These are phyloP conservation scores for Chaetothyriales sp. DNA, from an alignment of 2,329 filamentous ascomycete species.

Conservation along the genomic window DNA sequence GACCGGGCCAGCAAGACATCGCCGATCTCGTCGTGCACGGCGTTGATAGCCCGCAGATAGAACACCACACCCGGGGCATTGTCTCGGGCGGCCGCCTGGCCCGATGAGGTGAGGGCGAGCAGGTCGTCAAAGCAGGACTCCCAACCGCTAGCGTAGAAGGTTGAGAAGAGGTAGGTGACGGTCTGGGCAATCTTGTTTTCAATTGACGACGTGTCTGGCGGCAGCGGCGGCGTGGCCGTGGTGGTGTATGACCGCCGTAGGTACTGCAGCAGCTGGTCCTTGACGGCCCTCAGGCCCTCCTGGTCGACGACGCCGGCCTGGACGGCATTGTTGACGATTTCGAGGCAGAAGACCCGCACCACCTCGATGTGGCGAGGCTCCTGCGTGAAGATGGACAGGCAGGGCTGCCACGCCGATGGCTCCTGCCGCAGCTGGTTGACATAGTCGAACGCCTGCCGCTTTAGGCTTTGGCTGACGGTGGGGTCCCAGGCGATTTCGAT, in stretches of 20 bases:
- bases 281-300: conserved; percentile 59
- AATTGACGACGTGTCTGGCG: conserved; percentile 58
- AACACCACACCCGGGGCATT: conserved; percentile 67
- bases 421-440: conserved; percentile 64
- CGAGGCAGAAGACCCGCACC: conserved; percentile 75
- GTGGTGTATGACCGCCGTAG: conserved; percentile 62
- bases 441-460: conserved; percentile 55
- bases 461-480: conserved; percentile 57
- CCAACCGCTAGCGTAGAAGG: conserved; percentile 77
- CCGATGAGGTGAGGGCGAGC: conserved; percentile 55
- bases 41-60: conserved; percentile 76
- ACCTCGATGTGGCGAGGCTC: conserved; percentile 65
- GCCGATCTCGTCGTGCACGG: conserved; percentile 93
- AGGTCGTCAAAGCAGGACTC: conserved; percentile 85
- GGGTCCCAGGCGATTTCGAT: conserved; percentile 89
- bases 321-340: conserved; percentile 85
- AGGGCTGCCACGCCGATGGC: conserved; percentile 79
- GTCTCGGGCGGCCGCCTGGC: conserved; percentile 46
- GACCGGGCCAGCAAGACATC: conserved; percentile 75
- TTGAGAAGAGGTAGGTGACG: conserved; percentile 81
- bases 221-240: conserved; percentile 33
- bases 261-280: conserved; percentile 70
- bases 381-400: conserved; percentile 71
- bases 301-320: conserved; percentile 64
- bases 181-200: conserved; percentile 98